phyloP scores from a whole-genome alignment of 768 basidiomycete genomes.

The Mycena rosella region DNA sequence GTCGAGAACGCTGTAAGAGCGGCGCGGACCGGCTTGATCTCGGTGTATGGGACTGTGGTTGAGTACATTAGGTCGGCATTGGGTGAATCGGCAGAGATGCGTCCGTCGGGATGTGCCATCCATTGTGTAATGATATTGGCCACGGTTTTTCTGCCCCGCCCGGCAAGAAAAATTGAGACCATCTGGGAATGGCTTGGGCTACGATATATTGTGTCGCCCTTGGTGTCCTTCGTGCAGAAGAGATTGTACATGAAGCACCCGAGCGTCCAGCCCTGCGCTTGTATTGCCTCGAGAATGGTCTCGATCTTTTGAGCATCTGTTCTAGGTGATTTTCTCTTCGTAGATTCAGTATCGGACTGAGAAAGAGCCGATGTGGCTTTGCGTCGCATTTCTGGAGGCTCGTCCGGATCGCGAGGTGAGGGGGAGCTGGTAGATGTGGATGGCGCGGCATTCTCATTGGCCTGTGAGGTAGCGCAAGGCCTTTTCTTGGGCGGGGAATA shows the following conservation, averaged over 20 bases:
- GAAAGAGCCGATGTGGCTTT: not conserved
- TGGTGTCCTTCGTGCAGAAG: not conserved
- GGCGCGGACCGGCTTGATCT: slow-evolving; percentile 13
- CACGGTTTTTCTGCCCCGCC: slow-evolving; percentile 1
- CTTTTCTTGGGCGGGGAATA: not conserved
- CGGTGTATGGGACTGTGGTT: slow-evolving; percentile 4
- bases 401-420: not conserved
- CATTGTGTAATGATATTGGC: slow-evolving; percentile 8
- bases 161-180: slow-evolving; percentile 10
- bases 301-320: slow-evolving; percentile 20
- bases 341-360: not conserved
- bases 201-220: not conserved
- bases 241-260: slow-evolving; percentile 16
- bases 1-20: slow-evolving; percentile 12
- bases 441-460: slow-evolving; percentile 2
- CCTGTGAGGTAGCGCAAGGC: not conserved
- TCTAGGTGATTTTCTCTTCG: slow-evolving; percentile 2
- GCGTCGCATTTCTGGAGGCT: not conserved
- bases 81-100: not conserved
- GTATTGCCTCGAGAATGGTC: not conserved
- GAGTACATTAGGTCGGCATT: slow-evolving; percentile 8
- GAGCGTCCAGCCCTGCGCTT: slow-evolving; percentile 13
- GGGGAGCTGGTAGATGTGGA: not conserved
- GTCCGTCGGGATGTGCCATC: slow-evolving; percentile 13
- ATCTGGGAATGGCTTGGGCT: slow-evolving; percentile 9